Base-by-base conservation (phyloP, 441 rosid genomes). In the Kokia cookei region DNA sequence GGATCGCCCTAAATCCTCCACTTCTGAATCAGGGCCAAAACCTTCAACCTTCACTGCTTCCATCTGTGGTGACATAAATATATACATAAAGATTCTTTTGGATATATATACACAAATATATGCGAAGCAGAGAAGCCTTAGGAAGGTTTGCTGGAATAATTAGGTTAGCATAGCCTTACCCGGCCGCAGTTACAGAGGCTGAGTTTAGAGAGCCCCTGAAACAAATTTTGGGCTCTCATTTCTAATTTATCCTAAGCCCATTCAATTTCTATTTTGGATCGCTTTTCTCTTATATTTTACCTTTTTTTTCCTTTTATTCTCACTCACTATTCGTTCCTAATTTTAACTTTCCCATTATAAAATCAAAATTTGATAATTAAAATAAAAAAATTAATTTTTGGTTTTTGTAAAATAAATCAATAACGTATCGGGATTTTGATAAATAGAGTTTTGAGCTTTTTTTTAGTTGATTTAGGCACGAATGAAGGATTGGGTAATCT, bases 1-100 rank as follows among this genome's bases (percentile, higher is more conserved):
- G 7, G 79, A 83, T 58, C 76, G 60, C 64, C 84, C 85, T 45
- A 85, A 89, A 76, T 78, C 88, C 59, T 87, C 92, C 40, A 82
- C 82, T 75, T 87, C 85, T 11, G 75, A 66, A 74, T 88, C 87
- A 4, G 72, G 58, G 6, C 55, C 86, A 72, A 84, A 73, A 47
- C 74, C 82, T 73, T 75, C 81, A 47, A 26, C 51, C 61, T 73
- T 63, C 50, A 50, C 27, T 48, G 75, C 59, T 74, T 80, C 86
- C 86, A 86, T 86, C 61, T 12, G 17, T 7, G 27, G 45, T 69
- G 32, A 29, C 43, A 40, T 7, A 40, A 40, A 40, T 40, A 40
- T 40, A 40, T 7, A 40, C 2, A 40, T 7, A 7, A 40, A 40
- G 43, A 40, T 40, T 40, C 43, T 40, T 40, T 40, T 40, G 10